These are phyloP conservation scores for Dryas alaskensis DNA, from an alignment of 306 rosid species.

Conservation along the genomic window DNA sequence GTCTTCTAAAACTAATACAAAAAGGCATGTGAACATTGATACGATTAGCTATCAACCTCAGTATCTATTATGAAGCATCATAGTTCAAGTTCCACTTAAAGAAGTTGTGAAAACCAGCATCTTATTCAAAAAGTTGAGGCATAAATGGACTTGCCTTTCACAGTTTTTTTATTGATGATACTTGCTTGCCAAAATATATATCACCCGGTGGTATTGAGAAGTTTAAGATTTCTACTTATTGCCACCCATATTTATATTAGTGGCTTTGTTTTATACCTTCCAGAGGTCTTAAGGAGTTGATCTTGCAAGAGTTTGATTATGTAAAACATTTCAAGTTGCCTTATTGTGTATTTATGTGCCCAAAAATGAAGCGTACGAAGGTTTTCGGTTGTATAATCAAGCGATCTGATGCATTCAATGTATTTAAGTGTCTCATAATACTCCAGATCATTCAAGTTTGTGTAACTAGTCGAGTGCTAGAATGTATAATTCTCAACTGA, in stretches of 20 bases:
- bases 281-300: constrained; percentile 26
- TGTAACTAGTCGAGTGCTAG: constrained; percentile 1
- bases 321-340: constrained; percentile 20
- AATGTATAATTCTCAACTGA: constrained; percentile 13
- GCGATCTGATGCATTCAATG: constrained; percentile 12
- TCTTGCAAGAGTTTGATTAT: constrained; percentile 15
- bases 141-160: constrained; percentile 28
- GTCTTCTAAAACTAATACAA: neutral
- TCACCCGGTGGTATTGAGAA: constrained; percentile 20
- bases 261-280: constrained; percentile 23
- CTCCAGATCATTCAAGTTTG: constrained; percentile 18
- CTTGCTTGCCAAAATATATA: constrained; percentile 8
- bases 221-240: constrained; percentile 30
- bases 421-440: constrained; percentile 9
- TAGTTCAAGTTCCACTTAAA: constrained; percentile 14
- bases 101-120: constrained; percentile 32
- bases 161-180: constrained; percentile 26
- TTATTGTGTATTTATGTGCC: constrained; percentile 9
- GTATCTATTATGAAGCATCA: constrained; percentile 24
- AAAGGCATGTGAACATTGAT: neutral
- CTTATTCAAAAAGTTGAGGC: constrained; percentile 28
- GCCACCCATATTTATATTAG: constrained; percentile 18
- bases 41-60: constrained; percentile 29
- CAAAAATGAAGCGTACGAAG: constrained; percentile 18
- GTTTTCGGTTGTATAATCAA: constrained; percentile 21